phyloP scores from a whole-genome alignment of 352 stramenopile species.

The Pythium phragmiticola region DNA sequence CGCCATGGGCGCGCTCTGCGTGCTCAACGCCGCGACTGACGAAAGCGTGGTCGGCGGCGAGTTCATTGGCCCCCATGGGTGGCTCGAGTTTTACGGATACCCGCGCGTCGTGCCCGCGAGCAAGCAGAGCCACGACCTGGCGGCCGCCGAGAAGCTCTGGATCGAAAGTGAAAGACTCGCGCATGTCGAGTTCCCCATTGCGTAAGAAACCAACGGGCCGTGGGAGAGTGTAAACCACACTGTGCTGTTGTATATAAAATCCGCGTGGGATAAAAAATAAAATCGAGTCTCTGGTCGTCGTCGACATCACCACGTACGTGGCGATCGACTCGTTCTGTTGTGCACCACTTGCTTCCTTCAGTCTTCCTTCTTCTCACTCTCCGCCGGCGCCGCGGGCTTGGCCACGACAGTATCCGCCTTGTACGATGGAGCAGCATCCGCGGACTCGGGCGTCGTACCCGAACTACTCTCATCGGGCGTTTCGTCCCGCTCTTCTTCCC shows the following conservation, averaged over 20 bases:
- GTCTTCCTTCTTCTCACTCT: not conserved
- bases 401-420: not conserved
- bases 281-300: not conserved
- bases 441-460: constrained; percentile 1
- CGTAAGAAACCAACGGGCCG: not conserved
- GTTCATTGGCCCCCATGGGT: constrained; percentile 28
- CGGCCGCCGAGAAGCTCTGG: constrained; percentile 32
- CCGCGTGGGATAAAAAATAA: not conserved
- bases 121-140: constrained; percentile 33
- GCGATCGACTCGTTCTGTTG: not conserved
- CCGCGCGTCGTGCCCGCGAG: constrained; percentile 50
- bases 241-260: constrained; percentile 5
- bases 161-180: constrained; percentile 40
- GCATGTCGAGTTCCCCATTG: constrained; percentile 10
- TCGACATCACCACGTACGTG: not conserved
- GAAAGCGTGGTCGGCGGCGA: constrained; percentile 30
- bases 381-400: not conserved
- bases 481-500: constrained; percentile 26
- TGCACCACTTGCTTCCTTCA: not conserved
- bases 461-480: constrained; percentile 18
- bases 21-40: constrained; percentile 41
- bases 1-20: constrained; percentile 43
- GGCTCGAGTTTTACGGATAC: constrained; percentile 60
- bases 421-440: not conserved
- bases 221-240: not conserved